Percentiles rank a stretch among this genome's conserved stretches.
phyloP scores from a whole-genome alignment of 345 rosid species.

The Gossypium herbaceum region DNA sequence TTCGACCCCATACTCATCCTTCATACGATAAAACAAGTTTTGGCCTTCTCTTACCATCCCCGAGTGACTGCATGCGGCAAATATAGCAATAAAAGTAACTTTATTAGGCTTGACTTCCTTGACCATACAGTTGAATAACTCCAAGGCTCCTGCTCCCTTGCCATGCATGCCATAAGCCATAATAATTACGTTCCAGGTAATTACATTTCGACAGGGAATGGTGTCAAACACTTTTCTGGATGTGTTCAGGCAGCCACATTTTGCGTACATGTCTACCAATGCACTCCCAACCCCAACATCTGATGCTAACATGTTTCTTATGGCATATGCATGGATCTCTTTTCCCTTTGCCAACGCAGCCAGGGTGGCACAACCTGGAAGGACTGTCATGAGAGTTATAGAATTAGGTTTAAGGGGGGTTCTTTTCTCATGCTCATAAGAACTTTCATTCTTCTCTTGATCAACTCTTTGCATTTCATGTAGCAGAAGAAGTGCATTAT shows the following conservation, averaged over 20 bases:
- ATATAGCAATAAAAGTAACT: slow-evolving; percentile 66
- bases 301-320: slow-evolving; percentile 55
- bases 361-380: slow-evolving; percentile 75
- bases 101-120: slow-evolving; percentile 59
- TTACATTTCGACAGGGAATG: slow-evolving; percentile 59
- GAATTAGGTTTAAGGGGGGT: slow-evolving; percentile 58
- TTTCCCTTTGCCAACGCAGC: slow-evolving; percentile 77
- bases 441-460: slow-evolving; percentile 14
- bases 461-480: slow-evolving; percentile 56
- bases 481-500: slow-evolving; percentile 57
- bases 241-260: slow-evolving; percentile 67
- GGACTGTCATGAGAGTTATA: slow-evolving; percentile 79
- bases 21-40: slow-evolving; percentile 63
- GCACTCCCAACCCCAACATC: slow-evolving; percentile 92
- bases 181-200: slow-evolving; percentile 85
- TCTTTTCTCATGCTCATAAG: slow-evolving; percentile 18
- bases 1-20: slow-evolving; percentile 44
- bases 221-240: slow-evolving; percentile 56
- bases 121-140: slow-evolving; percentile 53
- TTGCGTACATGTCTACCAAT: slow-evolving; percentile 86
- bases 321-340: slow-evolving; percentile 85
- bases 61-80: slow-evolving; percentile 90
- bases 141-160: slow-evolving; percentile 60
- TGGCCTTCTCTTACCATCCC: slow-evolving; percentile 81
- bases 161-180: slow-evolving; percentile 98